These are phyloP conservation scores for Boletus sp. DNA, from an alignment of 1,284 basidiomycete species.

Conservation along the genomic window DNA sequence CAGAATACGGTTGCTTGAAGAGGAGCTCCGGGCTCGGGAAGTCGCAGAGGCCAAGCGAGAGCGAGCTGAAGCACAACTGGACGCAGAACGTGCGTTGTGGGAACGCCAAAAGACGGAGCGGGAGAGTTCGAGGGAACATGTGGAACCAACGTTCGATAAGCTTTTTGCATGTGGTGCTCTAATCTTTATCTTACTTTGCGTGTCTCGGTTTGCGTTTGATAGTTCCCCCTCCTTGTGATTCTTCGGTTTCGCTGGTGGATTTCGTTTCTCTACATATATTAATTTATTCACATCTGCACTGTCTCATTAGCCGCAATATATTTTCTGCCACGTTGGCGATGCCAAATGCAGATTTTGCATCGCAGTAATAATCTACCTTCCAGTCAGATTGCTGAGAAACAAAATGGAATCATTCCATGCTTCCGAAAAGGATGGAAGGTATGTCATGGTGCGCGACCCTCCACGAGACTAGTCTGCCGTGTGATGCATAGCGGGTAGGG, in stretches of 20 bases:
- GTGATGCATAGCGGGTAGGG: no score
- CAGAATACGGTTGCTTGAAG: constrained; percentile 9
- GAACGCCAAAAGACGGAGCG: constrained; percentile 14
- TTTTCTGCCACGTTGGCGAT: background rate
- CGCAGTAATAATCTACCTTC: no score
- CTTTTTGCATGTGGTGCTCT: constrained; percentile 17
- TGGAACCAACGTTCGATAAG: constrained; percentile 2
- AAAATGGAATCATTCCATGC: no score
- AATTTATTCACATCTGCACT: constrained; percentile 3
- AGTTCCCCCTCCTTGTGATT: constrained; percentile 3
- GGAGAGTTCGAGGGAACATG: background rate
- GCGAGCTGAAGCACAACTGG: constrained; percentile 12
- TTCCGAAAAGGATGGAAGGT: no score
- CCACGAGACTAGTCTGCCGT: no score
- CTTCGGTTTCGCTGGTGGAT: background rate
- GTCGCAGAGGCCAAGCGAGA: constrained; percentile 14
- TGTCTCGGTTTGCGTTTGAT: constrained; percentile 17
- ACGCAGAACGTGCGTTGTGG: constrained; percentile 1
- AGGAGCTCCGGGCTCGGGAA: constrained; percentile 12
- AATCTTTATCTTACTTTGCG: constrained; percentile 14
- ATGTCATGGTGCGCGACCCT: no score
- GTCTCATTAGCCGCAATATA: background rate
- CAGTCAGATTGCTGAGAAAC: no score
- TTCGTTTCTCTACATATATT: constrained; percentile 2
- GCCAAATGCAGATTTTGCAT: background rate